Percentiles rank a stretch among this genome's conserved stretches.
These are phyloP conservation scores for Daldinia loculata DNA, from an alignment of 495 filamentous ascomycete genomes.

Conservation along the genomic window DNA sequence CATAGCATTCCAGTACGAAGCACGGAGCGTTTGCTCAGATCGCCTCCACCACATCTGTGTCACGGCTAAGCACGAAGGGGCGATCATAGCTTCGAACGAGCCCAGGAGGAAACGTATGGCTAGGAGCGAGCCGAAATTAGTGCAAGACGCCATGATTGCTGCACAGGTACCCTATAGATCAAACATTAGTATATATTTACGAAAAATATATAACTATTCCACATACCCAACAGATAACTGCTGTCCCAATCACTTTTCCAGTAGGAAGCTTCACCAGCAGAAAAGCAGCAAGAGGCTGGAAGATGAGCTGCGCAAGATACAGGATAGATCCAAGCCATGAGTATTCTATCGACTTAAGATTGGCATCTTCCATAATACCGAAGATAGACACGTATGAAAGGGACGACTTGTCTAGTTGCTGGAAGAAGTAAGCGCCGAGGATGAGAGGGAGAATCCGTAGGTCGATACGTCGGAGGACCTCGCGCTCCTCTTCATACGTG, in stretches of 20 bases:
- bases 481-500: conserved; percentile 52
- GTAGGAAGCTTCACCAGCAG: conserved; percentile 61
- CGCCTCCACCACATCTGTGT: conserved; percentile 66
- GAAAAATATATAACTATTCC: not conserved
- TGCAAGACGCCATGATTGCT: conserved; percentile 52
- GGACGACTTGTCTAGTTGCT: conserved; percentile 63
- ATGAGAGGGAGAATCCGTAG: conserved; percentile 59
- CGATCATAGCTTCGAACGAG: conserved; percentile 56
- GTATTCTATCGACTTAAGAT: conserved; percentile 58
- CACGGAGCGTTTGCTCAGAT: conserved; percentile 60
- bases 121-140: conserved; percentile 56
- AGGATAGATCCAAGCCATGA: conserved; percentile 58
- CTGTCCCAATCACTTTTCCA: conserved; percentile 54
- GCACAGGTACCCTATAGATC: conserved; percentile 45
- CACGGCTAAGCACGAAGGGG: conserved; percentile 60
- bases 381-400: conserved; percentile 64
- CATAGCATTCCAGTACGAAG: conserved; percentile 63
- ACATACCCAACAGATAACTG: conserved; percentile 52
- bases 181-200: not conserved
- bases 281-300: conserved; percentile 56
- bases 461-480: conserved; percentile 56
- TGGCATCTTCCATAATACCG: conserved; percentile 59
- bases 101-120: conserved; percentile 54
- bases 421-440: conserved; percentile 62
- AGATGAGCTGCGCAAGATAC: conserved; percentile 56